Base-by-base conservation (phyloP, 768 basidiomycete genomes). In the Suillus subluteus region DNA sequence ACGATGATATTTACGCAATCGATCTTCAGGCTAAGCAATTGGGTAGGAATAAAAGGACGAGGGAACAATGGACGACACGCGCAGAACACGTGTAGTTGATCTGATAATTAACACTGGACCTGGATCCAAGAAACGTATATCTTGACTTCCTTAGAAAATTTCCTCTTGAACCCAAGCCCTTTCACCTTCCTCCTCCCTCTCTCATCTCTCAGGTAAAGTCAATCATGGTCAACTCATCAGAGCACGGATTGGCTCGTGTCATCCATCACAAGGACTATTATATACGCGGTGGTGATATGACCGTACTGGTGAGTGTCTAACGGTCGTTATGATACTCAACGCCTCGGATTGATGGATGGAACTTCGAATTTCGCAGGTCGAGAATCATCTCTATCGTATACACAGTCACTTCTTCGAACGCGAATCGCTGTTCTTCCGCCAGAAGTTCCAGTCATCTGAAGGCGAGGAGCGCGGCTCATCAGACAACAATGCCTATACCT, bases 321-420 rank as follows among this genome's bases (percentile, higher is more conserved):
- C 18, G 6, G 18, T 30, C 62, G n/a, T 64, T 65, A 21, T 32
- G 32, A 16, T 65, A 13, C 21, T 9, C 18, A 56, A 26, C 18
- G 9, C 4, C 56, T 61, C 23, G 4, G 11, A 61, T 43, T 61
- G 23, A 61, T 32, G 59, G 21, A 62, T n/a, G 16, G 40, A 74
- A 30, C 11, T 48, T n/a, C 63, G 54, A 30, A 11, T 32, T 63
- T 73, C 58, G 23, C 69, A 91, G 89, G 86, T 86, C 18, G 87
- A 88, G 58, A 82, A 87, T 64, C 74, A 79, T 5, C 76, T 85
- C 0, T 91, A 88, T 67, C 78, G 84, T 0, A 81, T 91, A 0
- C 89, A 90, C 66, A 80, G 84, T 1, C 87, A 84, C 54, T 89
- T 90, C 59, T 88, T 91, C 46, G 80, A 82, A n/a, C 79, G 89